These are phyloP conservation scores for Puccinia triticina DNA, from an alignment of 1,284 basidiomycete species.

Conservation along the genomic window DNA sequence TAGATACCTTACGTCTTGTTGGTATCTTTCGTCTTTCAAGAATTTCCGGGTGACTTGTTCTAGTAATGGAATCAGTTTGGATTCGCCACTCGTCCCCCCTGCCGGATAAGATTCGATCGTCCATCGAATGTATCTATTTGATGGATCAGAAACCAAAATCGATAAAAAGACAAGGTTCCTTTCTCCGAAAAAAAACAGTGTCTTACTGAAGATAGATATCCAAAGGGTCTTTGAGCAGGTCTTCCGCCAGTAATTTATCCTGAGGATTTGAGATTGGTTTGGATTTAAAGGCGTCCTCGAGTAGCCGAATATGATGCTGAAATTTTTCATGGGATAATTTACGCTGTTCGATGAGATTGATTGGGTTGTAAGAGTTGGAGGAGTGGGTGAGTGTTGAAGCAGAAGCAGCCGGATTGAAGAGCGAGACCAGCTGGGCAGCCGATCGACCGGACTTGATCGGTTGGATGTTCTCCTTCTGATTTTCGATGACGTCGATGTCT, in stretches of 20 bases:
- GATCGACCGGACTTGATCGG: slow-evolving; percentile 66
- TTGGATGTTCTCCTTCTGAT: slow-evolving; percentile 68
- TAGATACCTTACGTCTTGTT: slow-evolving; percentile 82
- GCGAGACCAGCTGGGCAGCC: slow-evolving; percentile 63
- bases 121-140: slow-evolving; percentile 70
- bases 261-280: slow-evolving; percentile 4
- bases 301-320: background rate
- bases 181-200: background rate
- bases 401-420: slow-evolving; percentile 59
- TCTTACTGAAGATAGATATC: slow-evolving; percentile 63
- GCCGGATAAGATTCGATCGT: slow-evolving; percentile 69
- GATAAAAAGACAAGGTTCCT: slow-evolving; percentile 55
- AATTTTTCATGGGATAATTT: slow-evolving; percentile 22
- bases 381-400: background rate
- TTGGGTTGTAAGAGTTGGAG: background rate
- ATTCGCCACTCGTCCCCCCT: slow-evolving; percentile 67
- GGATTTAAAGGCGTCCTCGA: background rate
- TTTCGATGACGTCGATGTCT: slow-evolving; percentile 62
- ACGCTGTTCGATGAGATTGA: slow-evolving; percentile 11
- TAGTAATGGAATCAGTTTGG: slow-evolving; percentile 70
- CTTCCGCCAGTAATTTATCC: slow-evolving; percentile 6
- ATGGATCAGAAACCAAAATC: slow-evolving; percentile 54
- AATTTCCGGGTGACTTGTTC: slow-evolving; percentile 78
- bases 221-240: slow-evolving; percentile 61
- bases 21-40: slow-evolving; percentile 76